Conservation (phyloP, 495 filamentous ascomycete genomes). For the Penicillium roqueforti region DNA sequence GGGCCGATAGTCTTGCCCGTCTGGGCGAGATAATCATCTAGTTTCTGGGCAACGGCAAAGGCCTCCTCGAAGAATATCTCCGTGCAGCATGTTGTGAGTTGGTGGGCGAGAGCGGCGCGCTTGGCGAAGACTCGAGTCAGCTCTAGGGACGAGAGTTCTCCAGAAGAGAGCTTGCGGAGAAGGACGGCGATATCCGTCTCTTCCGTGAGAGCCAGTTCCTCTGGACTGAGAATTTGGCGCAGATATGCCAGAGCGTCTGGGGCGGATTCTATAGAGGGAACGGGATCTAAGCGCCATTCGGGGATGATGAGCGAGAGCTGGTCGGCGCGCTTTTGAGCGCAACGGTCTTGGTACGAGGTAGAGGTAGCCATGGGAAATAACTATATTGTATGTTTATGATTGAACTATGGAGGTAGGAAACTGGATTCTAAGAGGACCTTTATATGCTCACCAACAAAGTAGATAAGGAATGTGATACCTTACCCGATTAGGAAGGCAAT, state of each 20-base stretch:
- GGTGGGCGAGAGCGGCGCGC: conserved; percentile 56
- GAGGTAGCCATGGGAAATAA: conserved; percentile 3
- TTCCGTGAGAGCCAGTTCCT: conserved; percentile 51
- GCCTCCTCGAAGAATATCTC: conserved; percentile 58
- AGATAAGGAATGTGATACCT: conserved; percentile 20
- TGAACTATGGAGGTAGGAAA: neutral
- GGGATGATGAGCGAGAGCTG: conserved; percentile 33
- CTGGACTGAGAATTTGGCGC: conserved; percentile 37
- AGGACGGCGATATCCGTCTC: conserved; percentile 40
- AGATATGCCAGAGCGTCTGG: conserved; percentile 22
- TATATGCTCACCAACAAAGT: conserved; percentile 1
- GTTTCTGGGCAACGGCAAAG: conserved; percentile 33
- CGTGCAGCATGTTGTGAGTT: conserved; percentile 57
- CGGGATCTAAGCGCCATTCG: conserved; percentile 28
- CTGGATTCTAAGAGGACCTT: neutral
- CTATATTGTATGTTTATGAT: neutral
- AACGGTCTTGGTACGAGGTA: conserved; percentile 22
- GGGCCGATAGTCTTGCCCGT: conserved; percentile 51
- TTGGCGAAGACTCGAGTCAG: conserved; percentile 57
- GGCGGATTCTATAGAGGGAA: conserved; percentile 22
- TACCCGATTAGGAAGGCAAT: conserved; percentile 23
- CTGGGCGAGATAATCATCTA: conserved; percentile 40
- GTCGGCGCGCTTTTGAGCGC: conserved; percentile 25
- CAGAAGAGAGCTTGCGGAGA: conserved; percentile 38
- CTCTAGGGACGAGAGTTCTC: conserved; percentile 38